phyloP scores from a whole-genome alignment of 169 alveolate genomes.

The Plasmodium knowlesi region DNA sequence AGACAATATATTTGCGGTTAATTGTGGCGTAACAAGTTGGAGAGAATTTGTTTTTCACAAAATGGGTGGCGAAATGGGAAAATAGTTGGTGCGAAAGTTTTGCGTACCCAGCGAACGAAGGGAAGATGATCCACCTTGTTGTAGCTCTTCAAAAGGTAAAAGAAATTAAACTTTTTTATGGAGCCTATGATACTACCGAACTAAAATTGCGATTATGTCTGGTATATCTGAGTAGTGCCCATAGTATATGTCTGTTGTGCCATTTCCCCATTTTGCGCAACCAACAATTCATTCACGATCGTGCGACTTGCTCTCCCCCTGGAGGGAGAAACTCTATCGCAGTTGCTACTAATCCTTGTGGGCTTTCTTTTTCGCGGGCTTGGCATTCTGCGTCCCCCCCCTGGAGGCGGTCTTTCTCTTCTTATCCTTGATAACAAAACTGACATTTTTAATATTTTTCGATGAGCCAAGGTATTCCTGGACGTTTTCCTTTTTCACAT shows the following conservation, averaged over 20 bases:
- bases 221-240: not conserved
- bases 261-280: too few species aligned
- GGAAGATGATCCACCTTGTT: not conserved
- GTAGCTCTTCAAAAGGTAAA: not conserved
- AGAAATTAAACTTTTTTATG: not conserved
- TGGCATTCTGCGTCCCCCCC: slow-evolving; percentile 1
- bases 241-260: too few species aligned
- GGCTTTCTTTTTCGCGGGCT: not conserved
- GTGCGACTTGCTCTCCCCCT: not conserved
- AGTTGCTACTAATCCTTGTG: not conserved
- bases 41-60: not conserved
- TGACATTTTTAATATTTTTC: not conserved
- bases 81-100: too few species aligned
- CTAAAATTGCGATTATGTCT: not conserved
- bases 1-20: not conserved
- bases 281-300: too few species aligned
- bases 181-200: not conserved
- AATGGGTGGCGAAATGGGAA: too few species aligned
- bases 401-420: slow-evolving; percentile 23
- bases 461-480: slow-evolving; percentile 24
- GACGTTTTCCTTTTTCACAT: slow-evolving; percentile 24
- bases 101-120: too few species aligned
- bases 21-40: not conserved
- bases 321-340: not conserved
- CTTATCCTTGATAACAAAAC: slow-evolving; percentile 18